Conservation (phyloP, 139 green algal genomes). For the Micromonas pusilla region DNA sequence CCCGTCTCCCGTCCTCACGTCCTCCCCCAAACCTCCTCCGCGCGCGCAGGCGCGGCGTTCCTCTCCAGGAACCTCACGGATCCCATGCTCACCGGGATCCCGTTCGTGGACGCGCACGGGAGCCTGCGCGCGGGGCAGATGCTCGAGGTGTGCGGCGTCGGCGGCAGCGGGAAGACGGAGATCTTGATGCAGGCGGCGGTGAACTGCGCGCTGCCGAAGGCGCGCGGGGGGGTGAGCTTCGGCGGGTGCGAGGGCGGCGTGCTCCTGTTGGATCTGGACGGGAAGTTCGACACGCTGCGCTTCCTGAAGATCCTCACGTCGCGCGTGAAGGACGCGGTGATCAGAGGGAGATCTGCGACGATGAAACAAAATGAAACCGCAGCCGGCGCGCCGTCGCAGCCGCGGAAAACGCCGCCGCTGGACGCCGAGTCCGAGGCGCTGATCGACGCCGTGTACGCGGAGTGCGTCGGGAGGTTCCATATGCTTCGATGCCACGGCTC, state of each 20-base stretch:
- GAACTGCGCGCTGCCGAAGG: not conserved
- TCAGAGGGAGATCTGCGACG: too few relatives aligned
- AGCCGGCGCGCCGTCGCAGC: too few relatives aligned
- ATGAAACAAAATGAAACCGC: too few relatives aligned
- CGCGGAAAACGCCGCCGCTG: too few relatives aligned
- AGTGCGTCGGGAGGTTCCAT: not conserved
- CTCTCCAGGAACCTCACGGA: not conserved
- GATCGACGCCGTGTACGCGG: not conserved
- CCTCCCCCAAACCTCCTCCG: not conserved
- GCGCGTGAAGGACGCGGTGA: not conserved
- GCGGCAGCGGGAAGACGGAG: slow-evolving; percentile 25
- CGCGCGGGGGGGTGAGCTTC: not conserved
- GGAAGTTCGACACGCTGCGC: slow-evolving; percentile 23
- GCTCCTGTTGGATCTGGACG: slow-evolving; percentile 12
- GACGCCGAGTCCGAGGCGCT: too few relatives aligned
- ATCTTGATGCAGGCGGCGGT: slow-evolving; percentile 10
- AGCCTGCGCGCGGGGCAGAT: not conserved
- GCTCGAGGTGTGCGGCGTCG: slow-evolving; percentile 6
- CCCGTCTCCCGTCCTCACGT: not conserved
- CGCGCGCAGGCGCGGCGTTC: not conserved
- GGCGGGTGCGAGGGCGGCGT: not conserved
- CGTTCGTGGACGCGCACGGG: slow-evolving; percentile 4
- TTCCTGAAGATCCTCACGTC: not conserved
- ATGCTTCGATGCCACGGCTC: not conserved
- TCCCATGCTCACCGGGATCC: slow-evolving; percentile 2